Evolutionary conservation across 169 alveolate species (phyloP).

Genomic region (Plasmodium gallinaceum): DNA sequence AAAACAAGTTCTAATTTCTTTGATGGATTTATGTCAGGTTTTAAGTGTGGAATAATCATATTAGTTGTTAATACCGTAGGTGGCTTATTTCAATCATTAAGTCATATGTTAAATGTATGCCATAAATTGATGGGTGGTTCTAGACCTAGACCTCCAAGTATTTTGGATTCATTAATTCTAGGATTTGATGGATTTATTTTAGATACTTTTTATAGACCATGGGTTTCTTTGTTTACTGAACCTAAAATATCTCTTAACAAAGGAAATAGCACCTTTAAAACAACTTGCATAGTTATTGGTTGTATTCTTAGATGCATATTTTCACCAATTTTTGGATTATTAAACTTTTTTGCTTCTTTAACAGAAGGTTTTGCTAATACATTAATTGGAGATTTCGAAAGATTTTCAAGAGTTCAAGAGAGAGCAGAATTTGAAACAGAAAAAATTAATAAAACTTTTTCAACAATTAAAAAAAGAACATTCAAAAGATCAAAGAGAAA

Average conservation of each 20-base stretch:
- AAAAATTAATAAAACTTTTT: conserved; percentile 67
- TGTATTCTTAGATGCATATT: conserved; percentile 84
- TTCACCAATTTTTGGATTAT: conserved; percentile 90
- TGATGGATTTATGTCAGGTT: conserved; percentile 91
- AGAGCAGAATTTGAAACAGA: conserved; percentile 84
- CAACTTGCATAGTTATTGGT: conserved; percentile 61
- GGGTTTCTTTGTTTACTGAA: conserved; percentile 88
- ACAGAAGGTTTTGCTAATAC: conserved; percentile 93
- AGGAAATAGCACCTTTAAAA: conserved; percentile 76
- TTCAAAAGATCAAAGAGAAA: not conserved
- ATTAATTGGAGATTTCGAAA: conserved; percentile 92
- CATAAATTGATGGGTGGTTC: conserved; percentile 92
- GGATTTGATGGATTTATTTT: conserved; percentile 90
- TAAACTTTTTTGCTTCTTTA: conserved; percentile 89
- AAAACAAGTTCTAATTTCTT: conserved; percentile 79
- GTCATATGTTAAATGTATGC: conserved; percentile 89
- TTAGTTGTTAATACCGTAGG: conserved; percentile 90
- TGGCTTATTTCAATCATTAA: conserved; percentile 91
- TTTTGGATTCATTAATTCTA: conserved; percentile 92
- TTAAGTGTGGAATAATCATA: conserved; percentile 90
- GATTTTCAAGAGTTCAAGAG: conserved; percentile 89
- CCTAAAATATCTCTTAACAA: conserved; percentile 82
- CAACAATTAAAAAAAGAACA: conserved; percentile 31
- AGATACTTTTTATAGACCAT: conserved; percentile 91
- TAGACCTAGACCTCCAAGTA: conserved; percentile 91